Base-by-base conservation (phyloP, 1,139 yeast species). In the Candida pseudoviswanathii region DNA sequence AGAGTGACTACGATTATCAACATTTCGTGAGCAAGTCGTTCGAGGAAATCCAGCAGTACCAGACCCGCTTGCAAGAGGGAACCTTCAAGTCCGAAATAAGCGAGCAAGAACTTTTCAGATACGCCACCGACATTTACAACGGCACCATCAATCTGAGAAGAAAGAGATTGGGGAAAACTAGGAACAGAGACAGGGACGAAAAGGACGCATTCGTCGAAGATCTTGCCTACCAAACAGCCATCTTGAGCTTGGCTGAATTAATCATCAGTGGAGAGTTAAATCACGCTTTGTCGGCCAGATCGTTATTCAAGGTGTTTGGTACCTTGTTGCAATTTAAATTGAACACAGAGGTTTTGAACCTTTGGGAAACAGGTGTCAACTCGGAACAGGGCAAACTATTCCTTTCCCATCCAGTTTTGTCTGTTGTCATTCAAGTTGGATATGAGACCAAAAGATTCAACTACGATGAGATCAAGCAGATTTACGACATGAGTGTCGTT, bases 361-460 rank as follows among this genome's bases (percentile, higher is more conserved):
- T 70, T 48, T 76, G 81, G 81, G 81, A 76, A 59, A 57, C 59
- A 26, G 80, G 80, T 5, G 75, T 75, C 43, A 70, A 67, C 53
- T 69, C 69, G 53, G 57, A 57, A 2, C 58, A 56, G 25, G 70
- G 71, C 26, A 51, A 58, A 21, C 50, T 67, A 31, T 75, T 65
- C 58, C 71, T 65, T 65, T 74, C 74, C 59, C 88, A 84, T 54
- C 73, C 73, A 52, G 87, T 87, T 16, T 82, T 88, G 56, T 89
- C 95, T 30, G 81, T 85, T 7, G 80, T 88, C 34, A 75, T 89
- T 60, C 91, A 91, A 31, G 76, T 86, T 40, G 78, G 90, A 54
- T 84, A 77, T 56, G 82, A 81, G 52, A 74, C 80, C 47, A 84
- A 86, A 44, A 79, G 86, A 57, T 79, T 79, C 49, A 70, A 80